Percentiles rank a stretch among this genome's conserved stretches.
These are phyloP conservation scores for Camellia japonica DNA, from an alignment of 148 eudicot species.

Conservation along the genomic window DNA sequence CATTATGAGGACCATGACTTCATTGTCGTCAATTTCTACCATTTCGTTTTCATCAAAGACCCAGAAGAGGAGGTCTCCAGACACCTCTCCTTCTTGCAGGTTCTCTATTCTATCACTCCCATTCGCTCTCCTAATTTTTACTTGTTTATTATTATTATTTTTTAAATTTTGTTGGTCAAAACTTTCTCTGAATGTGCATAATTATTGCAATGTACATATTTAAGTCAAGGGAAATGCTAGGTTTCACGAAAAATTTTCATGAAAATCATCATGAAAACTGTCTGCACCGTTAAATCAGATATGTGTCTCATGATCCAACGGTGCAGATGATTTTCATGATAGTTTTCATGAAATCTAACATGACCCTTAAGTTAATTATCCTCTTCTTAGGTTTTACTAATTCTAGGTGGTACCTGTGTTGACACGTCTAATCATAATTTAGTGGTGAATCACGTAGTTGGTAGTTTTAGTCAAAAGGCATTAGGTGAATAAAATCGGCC, in stretches of 20 bases:
- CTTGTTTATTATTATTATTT: background rate
- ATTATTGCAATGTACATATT: background rate
- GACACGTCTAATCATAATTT: too few species aligned
- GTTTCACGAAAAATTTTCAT: too few species aligned
- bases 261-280: too few species aligned
- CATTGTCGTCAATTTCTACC: constrained; percentile 78
- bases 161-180: background rate
- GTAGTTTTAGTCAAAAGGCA: background rate
- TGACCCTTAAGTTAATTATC: background rate
- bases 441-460: background rate
- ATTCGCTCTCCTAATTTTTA: background rate
- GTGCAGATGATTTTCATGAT: too few species aligned
- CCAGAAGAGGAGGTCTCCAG: constrained; percentile 66
- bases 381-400: background rate
- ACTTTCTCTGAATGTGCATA: background rate
- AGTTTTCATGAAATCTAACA: too few species aligned
- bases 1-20: constrained; percentile 26
- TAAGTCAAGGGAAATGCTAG: too few species aligned
- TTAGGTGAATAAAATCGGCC: too few species aligned
- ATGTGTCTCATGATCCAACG: too few species aligned
- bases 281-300: too few species aligned
- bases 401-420: too few species aligned
- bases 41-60: constrained; percentile 47
- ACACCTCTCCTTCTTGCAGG: constrained; percentile 76
- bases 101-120: background rate